Percentiles rank a stretch among this genome's conserved stretches.
Conservation (phyloP, 257 asterid genomes). For the Solanum tacnaense region DNA sequence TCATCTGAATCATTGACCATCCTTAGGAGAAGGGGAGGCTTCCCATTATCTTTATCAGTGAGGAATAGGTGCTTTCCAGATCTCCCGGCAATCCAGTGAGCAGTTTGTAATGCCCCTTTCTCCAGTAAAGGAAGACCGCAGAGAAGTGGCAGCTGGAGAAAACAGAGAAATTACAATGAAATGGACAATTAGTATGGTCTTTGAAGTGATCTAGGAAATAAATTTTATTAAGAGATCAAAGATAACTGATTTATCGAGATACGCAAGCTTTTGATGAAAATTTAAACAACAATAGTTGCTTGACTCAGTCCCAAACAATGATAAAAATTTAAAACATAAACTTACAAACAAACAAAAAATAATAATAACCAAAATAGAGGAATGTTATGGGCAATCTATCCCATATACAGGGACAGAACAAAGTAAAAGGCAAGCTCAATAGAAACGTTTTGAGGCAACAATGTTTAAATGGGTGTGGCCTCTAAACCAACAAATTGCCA, state of each 20-base stretch:
- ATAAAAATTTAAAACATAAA: background rate
- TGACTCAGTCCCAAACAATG: background rate
- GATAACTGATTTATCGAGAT: background rate
- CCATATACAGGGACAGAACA: background rate
- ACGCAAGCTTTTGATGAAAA: background rate
- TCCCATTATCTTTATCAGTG: constrained; percentile 65
- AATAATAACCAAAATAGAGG: background rate
- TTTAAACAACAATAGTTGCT: background rate
- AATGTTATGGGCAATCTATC: background rate
- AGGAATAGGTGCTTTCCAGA: constrained; percentile 93
- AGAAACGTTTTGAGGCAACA: background rate
- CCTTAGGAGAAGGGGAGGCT: constrained; percentile 69
- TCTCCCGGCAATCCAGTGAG: constrained; percentile 84
- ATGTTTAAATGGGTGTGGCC: background rate
- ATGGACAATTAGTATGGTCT: background rate
- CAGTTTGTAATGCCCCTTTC: constrained; percentile 70
- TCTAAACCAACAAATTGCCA: background rate
- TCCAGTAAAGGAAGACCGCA: constrained; percentile 85
- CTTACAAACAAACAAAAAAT: background rate
- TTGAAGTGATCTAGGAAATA: background rate
- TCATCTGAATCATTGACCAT: constrained; percentile 73
- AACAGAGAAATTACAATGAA: background rate
- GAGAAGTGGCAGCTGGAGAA: constrained; percentile 68
- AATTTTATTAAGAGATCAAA: background rate
- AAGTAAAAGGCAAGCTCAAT: background rate